Evolutionary conservation across 2,329 filamentous ascomycete genomes (phyloP).

Genomic region (Aureobasidium musti): DNA sequence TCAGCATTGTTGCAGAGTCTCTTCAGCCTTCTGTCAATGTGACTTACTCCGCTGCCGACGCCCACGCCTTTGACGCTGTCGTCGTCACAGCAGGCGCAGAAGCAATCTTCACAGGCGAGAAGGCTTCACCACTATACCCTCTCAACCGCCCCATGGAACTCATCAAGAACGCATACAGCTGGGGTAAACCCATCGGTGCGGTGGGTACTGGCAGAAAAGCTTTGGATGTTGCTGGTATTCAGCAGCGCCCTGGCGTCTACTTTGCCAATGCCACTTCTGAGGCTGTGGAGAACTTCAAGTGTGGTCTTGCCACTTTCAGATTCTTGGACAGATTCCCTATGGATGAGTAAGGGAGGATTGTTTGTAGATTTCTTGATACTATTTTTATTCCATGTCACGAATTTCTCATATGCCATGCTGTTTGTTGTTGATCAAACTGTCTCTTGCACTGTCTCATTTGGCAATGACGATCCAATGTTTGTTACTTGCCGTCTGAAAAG

Average conservation of each 20-base stretch:
- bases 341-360: conserved; percentile 44
- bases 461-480: too few relatives aligned
- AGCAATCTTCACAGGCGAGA: conserved; percentile 54
- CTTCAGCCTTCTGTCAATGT: conserved; percentile 58
- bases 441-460: background rate
- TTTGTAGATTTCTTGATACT: background rate
- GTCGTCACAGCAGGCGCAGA: conserved; percentile 68
- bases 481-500: too few relatives aligned
- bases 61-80: conserved; percentile 63
- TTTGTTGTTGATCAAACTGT: background rate
- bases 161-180: conserved; percentile 73
- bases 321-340: conserved; percentile 65
- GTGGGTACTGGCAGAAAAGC: conserved; percentile 50
- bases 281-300: background rate
- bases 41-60: conserved; percentile 73
- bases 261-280: conserved; percentile 30
- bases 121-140: conserved; percentile 61
- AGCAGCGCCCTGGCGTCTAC: conserved; percentile 30
- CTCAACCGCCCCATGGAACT: conserved; percentile 73
- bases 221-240: conserved; percentile 4
- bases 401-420: background rate
- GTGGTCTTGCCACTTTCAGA: conserved; percentile 63
- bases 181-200: conserved; percentile 72
- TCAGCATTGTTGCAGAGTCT: conserved; percentile 62
- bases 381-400: background rate